phyloP scores from a whole-genome alignment of 139 green algal genomes.

The Volvox reticuliferus region DNA sequence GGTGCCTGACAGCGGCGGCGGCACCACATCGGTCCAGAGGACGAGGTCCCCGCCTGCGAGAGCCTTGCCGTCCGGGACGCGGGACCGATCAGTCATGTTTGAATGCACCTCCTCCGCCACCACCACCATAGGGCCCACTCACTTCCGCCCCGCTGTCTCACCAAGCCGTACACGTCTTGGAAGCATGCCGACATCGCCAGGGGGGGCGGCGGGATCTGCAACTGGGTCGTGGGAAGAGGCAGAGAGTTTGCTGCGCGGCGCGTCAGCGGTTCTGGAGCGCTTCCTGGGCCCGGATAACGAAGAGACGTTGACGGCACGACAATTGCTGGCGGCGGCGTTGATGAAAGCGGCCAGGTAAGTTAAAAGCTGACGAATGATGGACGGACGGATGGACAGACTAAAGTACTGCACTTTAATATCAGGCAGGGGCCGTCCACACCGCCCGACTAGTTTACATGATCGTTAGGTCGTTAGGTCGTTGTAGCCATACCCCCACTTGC shows the following conservation, averaged over 20 bases:
- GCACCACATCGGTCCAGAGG: not conserved
- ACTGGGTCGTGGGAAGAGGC: not conserved
- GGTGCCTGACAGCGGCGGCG: not conserved
- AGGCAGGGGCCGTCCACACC: too few relatives aligned
- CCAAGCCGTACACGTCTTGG: not conserved
- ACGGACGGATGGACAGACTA: too few relatives aligned
- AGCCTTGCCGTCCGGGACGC: too few relatives aligned
- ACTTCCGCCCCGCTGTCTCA: not conserved
- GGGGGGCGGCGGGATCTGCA: not conserved
- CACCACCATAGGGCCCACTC: not conserved
- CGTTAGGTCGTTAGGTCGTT: too few relatives aligned
- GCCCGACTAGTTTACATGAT: too few relatives aligned
- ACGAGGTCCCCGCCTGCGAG: not conserved
- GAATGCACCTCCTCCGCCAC: too few relatives aligned
- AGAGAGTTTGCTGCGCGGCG: constrained; percentile 3
- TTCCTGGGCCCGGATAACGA: not conserved
- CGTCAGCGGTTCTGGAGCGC: not conserved
- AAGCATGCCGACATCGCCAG: not conserved
- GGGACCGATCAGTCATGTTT: too few relatives aligned
- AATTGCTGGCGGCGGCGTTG: not conserved
- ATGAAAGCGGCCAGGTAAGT: not conserved
- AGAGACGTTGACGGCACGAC: constrained; percentile 7
- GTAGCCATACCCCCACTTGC: too few relatives aligned
- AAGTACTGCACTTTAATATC: too few relatives aligned
- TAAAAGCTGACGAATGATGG: too few relatives aligned